Base-by-base conservation (phyloP, 1,284 basidiomycete species). In the Ustilago sp. region DNA sequence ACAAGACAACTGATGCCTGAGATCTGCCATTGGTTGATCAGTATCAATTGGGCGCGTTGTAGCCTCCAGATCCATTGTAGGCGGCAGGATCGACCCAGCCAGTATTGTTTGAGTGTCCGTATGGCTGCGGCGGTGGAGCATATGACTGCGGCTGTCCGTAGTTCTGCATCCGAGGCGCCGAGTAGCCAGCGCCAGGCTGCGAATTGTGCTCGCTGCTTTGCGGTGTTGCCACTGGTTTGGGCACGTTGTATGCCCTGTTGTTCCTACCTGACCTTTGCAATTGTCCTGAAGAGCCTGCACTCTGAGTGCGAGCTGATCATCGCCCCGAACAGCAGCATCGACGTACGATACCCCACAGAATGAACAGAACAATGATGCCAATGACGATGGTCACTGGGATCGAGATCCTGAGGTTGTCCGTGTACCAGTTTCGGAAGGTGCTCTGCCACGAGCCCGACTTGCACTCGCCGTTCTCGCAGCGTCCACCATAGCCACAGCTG, bases 401-500 rank as follows among this genome's bases (percentile, higher is more conserved):
- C 41, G 77, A 43, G 60, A 85, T 82, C 28, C 77, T 60, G 45
- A 82, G 64, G 51, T 85, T 82, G 52, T 83, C 74, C 15, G 52
- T 70, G 69, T 86, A 86, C 84, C 87, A 76, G 79, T 90, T 90
- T 88, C 91, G 90, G 61, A 90, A 90, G 0, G 90, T 91, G 59
- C 90, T 89, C 61, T 92, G 87, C 78, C 90, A 88, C 57, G 89
- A 89, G 28, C 91, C 93, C 17, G 90, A 76, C 79, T 91, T 86
- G 85, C 93, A 95, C 35, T 87, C 89, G 31, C 92, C 91, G 66
- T 88, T 88, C 48, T 88, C 80, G 71, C 86, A 86, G 8, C 68
- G 61, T 19, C 86, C 86, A 82, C 94, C 94, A 70, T 75, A 86
- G 89, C 93, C 93, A 85, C 94, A 96, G 12, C 92, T 90, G 28